These are phyloP conservation scores for Rutstroemia sp. DNA, from an alignment of 2,329 filamentous ascomycete species.

Conservation along the genomic window DNA sequence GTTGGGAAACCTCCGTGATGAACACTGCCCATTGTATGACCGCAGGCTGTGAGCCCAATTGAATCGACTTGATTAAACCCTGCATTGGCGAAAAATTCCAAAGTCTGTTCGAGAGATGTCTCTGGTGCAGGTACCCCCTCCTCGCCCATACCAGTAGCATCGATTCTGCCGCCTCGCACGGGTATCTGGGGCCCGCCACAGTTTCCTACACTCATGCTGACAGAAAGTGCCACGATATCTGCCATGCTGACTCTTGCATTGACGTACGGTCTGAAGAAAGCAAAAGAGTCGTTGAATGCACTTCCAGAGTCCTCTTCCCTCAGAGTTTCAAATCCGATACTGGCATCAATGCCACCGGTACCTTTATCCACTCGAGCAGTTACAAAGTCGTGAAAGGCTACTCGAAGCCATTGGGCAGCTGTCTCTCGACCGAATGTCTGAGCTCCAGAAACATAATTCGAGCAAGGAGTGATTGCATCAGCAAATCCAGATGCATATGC, in stretches of 20 bases:
- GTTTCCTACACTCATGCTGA: background rate
- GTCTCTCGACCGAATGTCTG: conserved; percentile 42
- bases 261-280: conserved; percentile 4
- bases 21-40: conserved; percentile 15
- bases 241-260: conserved; percentile 12
- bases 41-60: conserved; percentile 17
- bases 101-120: conserved; percentile 10
- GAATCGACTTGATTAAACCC: conserved; percentile 20
- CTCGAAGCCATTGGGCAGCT: conserved; percentile 50
- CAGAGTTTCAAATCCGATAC: conserved; percentile 13
- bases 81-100: conserved; percentile 16
- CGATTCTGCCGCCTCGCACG: conserved; percentile 19
- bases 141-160: conserved; percentile 17
- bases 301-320: conserved; percentile 40
- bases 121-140: conserved; percentile 17
- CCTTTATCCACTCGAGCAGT: conserved; percentile 37
- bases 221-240: conserved; percentile 16
- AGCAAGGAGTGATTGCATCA: conserved; percentile 48
- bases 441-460: conserved; percentile 42
- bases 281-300: conserved; percentile 22
- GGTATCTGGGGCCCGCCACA: conserved; percentile 10
- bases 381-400: conserved; percentile 54
- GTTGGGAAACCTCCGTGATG: conserved; percentile 13
- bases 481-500: conserved; percentile 36
- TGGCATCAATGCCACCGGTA: conserved; percentile 46